Percentiles rank a stretch among this genome's conserved stretches.
These are phyloP conservation scores for Piedraia hortae DNA, from an alignment of 2,329 filamentous ascomycete genomes.

Conservation along the genomic window DNA sequence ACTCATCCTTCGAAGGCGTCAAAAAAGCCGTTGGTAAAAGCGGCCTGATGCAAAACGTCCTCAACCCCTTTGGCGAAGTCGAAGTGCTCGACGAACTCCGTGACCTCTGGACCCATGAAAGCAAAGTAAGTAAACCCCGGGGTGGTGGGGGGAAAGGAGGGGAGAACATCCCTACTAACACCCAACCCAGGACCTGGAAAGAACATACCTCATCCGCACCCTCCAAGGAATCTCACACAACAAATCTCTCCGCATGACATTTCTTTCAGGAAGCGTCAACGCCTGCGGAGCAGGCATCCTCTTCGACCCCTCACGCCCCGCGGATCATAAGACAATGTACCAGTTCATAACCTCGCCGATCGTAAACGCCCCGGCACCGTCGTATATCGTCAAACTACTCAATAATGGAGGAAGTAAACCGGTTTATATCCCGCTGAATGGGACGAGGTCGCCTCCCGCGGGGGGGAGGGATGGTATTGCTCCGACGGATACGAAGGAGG, in stretches of 20 bases:
- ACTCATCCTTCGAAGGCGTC: slow-evolving; percentile 74
- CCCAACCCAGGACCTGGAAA: slow-evolving; percentile 44
- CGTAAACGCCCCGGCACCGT: slow-evolving; percentile 61
- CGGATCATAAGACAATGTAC: slow-evolving; percentile 98
- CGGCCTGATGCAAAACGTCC: slow-evolving; percentile 79
- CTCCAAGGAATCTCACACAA: slow-evolving; percentile 86
- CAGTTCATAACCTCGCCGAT: slow-evolving; percentile 84
- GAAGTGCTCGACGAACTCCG: slow-evolving; percentile 82
- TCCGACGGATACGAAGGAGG: slow-evolving; percentile 82
- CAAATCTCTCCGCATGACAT: slow-evolving; percentile 89
- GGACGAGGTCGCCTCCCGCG: slow-evolving; percentile 28
- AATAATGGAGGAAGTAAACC: slow-evolving; percentile 86
- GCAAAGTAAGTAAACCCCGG: slow-evolving; percentile 33
- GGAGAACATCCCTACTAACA: too few relatives aligned
- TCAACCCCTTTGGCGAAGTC: slow-evolving; percentile 90
- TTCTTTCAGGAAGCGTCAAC: slow-evolving; percentile 78
- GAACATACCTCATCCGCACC: slow-evolving; percentile 87
- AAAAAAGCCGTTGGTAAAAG: slow-evolving; percentile 93
- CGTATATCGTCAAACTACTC: slow-evolving; percentile 78
- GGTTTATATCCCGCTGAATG: slow-evolving; percentile 75
- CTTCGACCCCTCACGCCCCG: slow-evolving; percentile 73
- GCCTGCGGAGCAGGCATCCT: slow-evolving; percentile 76
- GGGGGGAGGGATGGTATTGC: slow-evolving; percentile 11
- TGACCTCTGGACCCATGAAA: slow-evolving; percentile 95
- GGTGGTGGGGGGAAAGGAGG: too few relatives aligned